These are phyloP conservation scores for Rhytidiadelphus loreus DNA, from an alignment of 225 moss, liverwort and hornwort species.

Conservation along the genomic window DNA sequence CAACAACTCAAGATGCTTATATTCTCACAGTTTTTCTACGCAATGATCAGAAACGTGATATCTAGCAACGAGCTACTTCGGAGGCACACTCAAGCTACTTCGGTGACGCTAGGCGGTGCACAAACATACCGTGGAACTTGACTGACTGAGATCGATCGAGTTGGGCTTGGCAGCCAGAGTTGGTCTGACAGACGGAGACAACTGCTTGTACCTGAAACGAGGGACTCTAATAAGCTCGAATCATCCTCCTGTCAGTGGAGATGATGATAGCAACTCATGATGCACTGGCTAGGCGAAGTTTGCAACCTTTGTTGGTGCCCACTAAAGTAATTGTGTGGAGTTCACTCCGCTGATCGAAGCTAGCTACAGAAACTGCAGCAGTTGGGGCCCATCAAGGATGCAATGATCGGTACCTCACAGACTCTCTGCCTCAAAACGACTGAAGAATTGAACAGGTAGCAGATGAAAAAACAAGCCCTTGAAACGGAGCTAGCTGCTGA, in stretches of 20 bases:
- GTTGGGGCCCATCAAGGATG: not conserved
- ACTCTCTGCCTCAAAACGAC: not conserved
- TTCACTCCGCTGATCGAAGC: not conserved
- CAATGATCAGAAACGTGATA: not conserved
- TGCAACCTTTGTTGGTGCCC: not conserved
- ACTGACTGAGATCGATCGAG: not conserved
- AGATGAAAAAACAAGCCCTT: not conserved
- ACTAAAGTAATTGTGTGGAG: not conserved
- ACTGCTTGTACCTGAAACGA: not conserved
- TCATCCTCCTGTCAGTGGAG: not conserved
- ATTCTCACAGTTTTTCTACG: not conserved
- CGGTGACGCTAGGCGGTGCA: not conserved
- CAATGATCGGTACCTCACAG: not conserved
- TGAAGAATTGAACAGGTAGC: not conserved
- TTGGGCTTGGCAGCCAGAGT: not conserved
- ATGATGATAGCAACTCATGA: not conserved
- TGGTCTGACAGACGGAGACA: conserved; percentile 5
- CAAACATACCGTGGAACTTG: not conserved
- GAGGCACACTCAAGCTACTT: too few species aligned
- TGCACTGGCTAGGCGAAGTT: not conserved
- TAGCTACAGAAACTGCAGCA: not conserved
- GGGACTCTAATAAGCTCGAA: not conserved
- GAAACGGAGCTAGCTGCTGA: not conserved
- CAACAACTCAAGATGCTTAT: not conserved
- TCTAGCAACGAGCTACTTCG: not conserved